Base-by-base conservation (phyloP, 495 filamentous ascomycete genomes). In the Aspergillus bertholletiae region DNA sequence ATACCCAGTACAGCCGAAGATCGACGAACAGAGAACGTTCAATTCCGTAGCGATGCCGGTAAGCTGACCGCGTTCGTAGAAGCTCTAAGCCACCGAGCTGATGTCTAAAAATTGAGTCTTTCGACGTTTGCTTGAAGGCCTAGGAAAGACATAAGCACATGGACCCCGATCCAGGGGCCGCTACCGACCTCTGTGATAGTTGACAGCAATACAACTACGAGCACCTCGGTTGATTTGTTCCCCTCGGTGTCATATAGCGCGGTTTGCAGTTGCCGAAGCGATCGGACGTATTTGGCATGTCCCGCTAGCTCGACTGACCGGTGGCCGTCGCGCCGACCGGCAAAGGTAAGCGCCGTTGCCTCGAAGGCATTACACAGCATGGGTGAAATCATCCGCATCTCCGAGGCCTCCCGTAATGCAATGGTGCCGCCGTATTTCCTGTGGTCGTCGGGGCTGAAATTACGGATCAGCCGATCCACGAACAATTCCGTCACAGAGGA, bases 11-110 rank as follows among this genome's bases (percentile, higher is more conserved):
- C 21, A 64, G 49, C 15, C 64, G 58, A 21, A 67, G 52, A 41
- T 67, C 64, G 13, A 67, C 59, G 49, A 58, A 67, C n/a, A 67
- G 40, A 1, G 64, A 67, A 27, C 59, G 58, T 24, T 67, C 64
- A 30, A 67, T 44, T 1, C 64, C 61, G 43, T 57, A 55, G 11
- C 64, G 61, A 56, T 67, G 64, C 11, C 64, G 61, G 27, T 62
- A 67, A 0, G 64, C 56, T 7, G 64, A 58, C 11, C 64, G 51
- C 7, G 57, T 43, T 20, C 59, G 58, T 11, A 67, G 46, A 8
- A 67, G 44, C 21, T 60, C 61, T 22, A 67, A 28, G 28, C 64
- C 64, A 3, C 64, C 64, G 4, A 67, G 52, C 22, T 67, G 64
- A 21, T 67, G 64, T 24, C 44, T 56, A 3, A 67, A 50, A 20